Base-by-base conservation (phyloP, 2,329 filamentous ascomycete genomes). In the Leptoxyphium fumago region DNA sequence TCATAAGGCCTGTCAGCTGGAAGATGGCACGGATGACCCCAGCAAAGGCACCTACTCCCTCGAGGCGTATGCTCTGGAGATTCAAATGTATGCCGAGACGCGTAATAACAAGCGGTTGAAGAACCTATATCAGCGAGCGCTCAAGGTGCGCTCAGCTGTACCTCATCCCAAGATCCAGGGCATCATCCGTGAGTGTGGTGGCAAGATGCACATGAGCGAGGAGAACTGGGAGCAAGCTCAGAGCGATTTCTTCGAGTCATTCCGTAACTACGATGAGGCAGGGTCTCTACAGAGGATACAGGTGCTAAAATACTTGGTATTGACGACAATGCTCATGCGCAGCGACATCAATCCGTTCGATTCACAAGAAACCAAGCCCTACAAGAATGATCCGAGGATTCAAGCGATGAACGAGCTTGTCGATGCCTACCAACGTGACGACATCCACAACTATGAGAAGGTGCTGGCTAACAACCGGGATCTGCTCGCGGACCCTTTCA, bases 201-300 rank as follows among this genome's bases (percentile, higher is more conserved):
- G 91, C 55, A 98, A 98, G 72, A 98, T 98, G 91, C 88, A 96
- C 69, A 96, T 98, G 91, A 91, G 84, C 63, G 91, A 98, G 71
- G 91, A 96, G 68, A 96, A 96, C 62, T 98, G 91, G 91, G 86
- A 91, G 62, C 85, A 88, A 58, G 91, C 91, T 1, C 88, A 96
- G 65, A 89, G 80, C 55, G 91, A 96, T 68, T 98, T 98, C 65
- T 95, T 95, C 64, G 91, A 98, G 63, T 94, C 89, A 1, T 98
- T 98, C 71, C 84, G 88, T 45, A 96, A 95, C 68, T 98, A 96
- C 67, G 91, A 98, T 61, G 91, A 98, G 69, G 91, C 91, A 36
- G 91, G 91, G 39, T 95, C 88, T 21, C 75, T 95, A 56, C 89
- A 96, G 64, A 79, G 91, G 40, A 96, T 96, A 54, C 89, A 96